phyloP scores from a whole-genome alignment of 176 grass and related monocot genomes.

The Elaeis guineensis region DNA sequence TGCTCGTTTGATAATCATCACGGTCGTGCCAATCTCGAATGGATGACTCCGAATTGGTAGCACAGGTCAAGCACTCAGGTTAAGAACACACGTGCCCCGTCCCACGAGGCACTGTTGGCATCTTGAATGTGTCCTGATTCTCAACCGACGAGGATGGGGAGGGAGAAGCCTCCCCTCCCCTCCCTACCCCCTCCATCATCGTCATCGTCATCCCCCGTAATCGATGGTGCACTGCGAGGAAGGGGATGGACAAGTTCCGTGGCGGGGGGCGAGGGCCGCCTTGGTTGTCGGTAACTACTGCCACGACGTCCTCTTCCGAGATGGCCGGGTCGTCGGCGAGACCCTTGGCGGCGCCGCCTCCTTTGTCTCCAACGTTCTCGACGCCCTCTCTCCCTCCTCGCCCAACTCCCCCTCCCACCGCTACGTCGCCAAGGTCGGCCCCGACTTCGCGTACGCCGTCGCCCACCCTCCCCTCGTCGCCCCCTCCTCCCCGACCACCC shows the following conservation, averaged over 20 bases:
- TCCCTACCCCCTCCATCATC: too few relatives aligned
- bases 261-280: not conserved
- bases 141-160: too few relatives aligned
- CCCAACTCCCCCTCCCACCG: slow-evolving; percentile 5
- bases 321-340: slow-evolving; percentile 45
- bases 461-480: slow-evolving; percentile 22
- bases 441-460: slow-evolving; percentile 59
- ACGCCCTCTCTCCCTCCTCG: slow-evolving; percentile 42
- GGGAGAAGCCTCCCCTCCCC: too few relatives aligned
- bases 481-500: slow-evolving; percentile 44
- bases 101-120: too few relatives aligned
- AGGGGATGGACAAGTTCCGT: slow-evolving; percentile 1
- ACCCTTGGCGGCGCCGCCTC: slow-evolving; percentile 76
- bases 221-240: slow-evolving; percentile 1
- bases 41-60: too few relatives aligned
- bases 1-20: too few relatives aligned
- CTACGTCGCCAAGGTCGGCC: slow-evolving; percentile 71
- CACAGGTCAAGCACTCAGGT: too few relatives aligned
- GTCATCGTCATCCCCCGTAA: too few relatives aligned
- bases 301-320: slow-evolving; percentile 84
- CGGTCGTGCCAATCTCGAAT: too few relatives aligned
- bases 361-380: slow-evolving; percentile 86
- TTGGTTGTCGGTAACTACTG: slow-evolving; percentile 92
- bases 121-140: too few relatives aligned
- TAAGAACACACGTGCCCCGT: too few relatives aligned